Conservation (phyloP, 495 filamentous ascomycete genomes). For the Trichocladium antarcticum region DNA sequence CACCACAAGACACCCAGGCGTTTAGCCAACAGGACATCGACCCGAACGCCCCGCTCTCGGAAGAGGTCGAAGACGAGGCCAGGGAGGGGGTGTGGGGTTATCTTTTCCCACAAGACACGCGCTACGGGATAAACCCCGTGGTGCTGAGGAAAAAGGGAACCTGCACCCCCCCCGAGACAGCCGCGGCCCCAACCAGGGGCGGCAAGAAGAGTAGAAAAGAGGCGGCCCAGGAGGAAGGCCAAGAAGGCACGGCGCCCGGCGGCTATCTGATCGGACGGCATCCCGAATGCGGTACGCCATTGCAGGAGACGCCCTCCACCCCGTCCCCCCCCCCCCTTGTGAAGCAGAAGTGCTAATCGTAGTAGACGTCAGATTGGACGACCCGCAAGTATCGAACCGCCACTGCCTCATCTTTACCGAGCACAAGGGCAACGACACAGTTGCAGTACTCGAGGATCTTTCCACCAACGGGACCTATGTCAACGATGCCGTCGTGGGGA, state of each 20-base stretch:
- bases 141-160: constrained; percentile 58
- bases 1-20: constrained; percentile 49
- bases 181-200: constrained; percentile 14
- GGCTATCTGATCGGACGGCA: constrained; percentile 90
- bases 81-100: constrained; percentile 95
- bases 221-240: constrained; percentile 45
- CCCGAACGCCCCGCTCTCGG: constrained; percentile 59
- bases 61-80: constrained; percentile 76
- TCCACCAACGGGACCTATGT: constrained; percentile 96
- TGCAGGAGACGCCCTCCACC: not conserved
- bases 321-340: too few species aligned
- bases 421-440: constrained; percentile 62
- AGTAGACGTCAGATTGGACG: constrained; percentile 66
- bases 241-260: constrained; percentile 51
- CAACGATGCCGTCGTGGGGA: constrained; percentile 80
- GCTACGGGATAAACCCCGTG: constrained; percentile 52
- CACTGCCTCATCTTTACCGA: constrained; percentile 88
- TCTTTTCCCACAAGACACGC: constrained; percentile 64
- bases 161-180: constrained; percentile 45
- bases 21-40: constrained; percentile 71
- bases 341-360: constrained; percentile 10
- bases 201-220: constrained; percentile 31
- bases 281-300: constrained; percentile 75
- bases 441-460: constrained; percentile 83
- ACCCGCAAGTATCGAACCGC: constrained; percentile 84